Percentiles rank a stretch among this genome's conserved stretches.
Conservation (phyloP, 2,329 filamentous ascomycete species). For the Tricladium varicosporioides region DNA sequence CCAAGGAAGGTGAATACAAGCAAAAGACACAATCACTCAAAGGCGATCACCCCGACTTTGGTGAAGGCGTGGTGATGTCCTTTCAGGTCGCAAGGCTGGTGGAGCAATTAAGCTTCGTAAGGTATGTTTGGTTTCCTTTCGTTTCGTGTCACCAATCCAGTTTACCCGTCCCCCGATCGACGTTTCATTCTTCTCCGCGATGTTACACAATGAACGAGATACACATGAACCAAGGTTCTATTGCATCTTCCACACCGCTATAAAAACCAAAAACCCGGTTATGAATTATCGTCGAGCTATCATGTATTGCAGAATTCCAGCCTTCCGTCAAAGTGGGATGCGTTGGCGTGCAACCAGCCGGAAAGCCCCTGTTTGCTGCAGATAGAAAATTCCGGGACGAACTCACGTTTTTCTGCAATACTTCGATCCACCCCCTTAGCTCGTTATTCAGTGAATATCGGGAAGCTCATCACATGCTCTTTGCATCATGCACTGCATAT, state of each 20-base stretch:
- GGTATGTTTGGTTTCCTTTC: slow-evolving; percentile 43
- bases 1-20: slow-evolving; percentile 59
- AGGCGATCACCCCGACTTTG: slow-evolving; percentile 65
- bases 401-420: background rate
- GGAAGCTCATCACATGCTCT: background rate
- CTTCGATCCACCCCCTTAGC: background rate
- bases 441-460: background rate
- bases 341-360: slow-evolving; percentile 4
- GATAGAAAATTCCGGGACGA: slow-evolving; percentile 1
- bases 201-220: slow-evolving; percentile 7
- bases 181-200: background rate
- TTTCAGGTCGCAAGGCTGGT: slow-evolving; percentile 62
- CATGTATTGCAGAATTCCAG: background rate
- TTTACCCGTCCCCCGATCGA: slow-evolving; percentile 3
- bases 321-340: slow-evolving; percentile 3
- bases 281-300: slow-evolving; percentile 3
- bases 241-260: slow-evolving; percentile 8
- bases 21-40: slow-evolving; percentile 53
- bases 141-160: slow-evolving; percentile 34
- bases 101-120: slow-evolving; percentile 69
- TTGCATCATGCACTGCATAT: slow-evolving; percentile 3
- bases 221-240: background rate
- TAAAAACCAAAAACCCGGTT: slow-evolving; percentile 13
- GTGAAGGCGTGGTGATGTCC: slow-evolving; percentile 50
- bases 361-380: slow-evolving; percentile 5